Evolutionary conservation across 2,329 filamentous ascomycete genomes (phyloP).

Genomic region (Pseudonectria foliicola): DNA sequence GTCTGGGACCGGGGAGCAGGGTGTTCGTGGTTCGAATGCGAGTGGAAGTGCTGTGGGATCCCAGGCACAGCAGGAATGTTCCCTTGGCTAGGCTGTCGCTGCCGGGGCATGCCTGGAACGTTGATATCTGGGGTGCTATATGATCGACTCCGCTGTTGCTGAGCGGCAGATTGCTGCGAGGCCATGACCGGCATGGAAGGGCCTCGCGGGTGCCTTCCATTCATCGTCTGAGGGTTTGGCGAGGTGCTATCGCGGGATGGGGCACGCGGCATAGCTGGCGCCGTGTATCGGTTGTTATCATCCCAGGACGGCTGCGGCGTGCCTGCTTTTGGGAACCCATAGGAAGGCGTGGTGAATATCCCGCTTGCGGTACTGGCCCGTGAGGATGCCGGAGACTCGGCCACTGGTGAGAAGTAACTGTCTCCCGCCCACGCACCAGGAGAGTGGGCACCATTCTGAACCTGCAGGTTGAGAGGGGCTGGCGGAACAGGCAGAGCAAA

Average conservation of each 20-base stretch:
- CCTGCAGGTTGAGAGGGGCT: constrained; percentile 62
- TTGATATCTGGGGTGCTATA: constrained; percentile 96
- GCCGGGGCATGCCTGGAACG: constrained; percentile 53
- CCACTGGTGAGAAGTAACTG: constrained; percentile 88
- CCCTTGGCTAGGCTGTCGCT: constrained; percentile 46
- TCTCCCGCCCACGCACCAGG: constrained; percentile 59
- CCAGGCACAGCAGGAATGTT: constrained; percentile 66
- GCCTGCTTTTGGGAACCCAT: constrained; percentile 64
- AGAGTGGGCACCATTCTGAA: constrained; percentile 44
- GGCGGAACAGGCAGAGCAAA: constrained; percentile 60
- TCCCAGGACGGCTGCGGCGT: constrained; percentile 63
- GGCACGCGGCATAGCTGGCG: constrained; percentile 75
- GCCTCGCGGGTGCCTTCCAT: constrained; percentile 61
- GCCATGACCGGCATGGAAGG: constrained; percentile 73
- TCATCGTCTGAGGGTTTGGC: constrained; percentile 55
- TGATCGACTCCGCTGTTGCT: constrained; percentile 73
- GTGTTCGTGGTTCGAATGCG: constrained; percentile 44
- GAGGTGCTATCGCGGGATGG: constrained; percentile 71
- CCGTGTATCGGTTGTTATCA: constrained; percentile 78
- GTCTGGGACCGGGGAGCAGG: constrained; percentile 71
- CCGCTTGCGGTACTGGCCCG: constrained; percentile 69
- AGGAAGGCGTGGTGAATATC: constrained; percentile 53
- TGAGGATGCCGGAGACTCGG: constrained; percentile 70
- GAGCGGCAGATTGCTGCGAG: constrained; percentile 45
- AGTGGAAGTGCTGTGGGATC: constrained; percentile 63